phyloP scores from a whole-genome alignment of 441 rosid species.

The Corymbia calophylla region DNA sequence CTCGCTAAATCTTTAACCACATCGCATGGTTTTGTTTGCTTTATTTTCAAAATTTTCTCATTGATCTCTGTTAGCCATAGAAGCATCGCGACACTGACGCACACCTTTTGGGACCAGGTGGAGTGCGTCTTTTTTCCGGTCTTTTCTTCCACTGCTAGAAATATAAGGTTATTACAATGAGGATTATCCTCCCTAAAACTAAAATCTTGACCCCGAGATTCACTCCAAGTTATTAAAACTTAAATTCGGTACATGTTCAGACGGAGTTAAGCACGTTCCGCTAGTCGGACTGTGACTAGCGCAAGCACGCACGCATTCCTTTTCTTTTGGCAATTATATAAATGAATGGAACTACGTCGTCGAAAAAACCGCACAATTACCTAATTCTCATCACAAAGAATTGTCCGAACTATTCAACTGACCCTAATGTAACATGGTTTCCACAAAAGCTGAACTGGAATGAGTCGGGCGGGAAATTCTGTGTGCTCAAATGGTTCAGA shows the following conservation, averaged over 20 bases:
- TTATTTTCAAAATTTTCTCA: neutral
- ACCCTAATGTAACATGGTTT: neutral
- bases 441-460: neutral
- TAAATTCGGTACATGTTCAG: neutral
- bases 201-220: neutral
- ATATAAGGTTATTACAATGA: neutral
- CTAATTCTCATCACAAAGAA: neutral
- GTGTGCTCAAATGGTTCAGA: neutral
- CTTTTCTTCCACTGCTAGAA: neutral
- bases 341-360: neutral
- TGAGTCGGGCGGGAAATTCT: neutral
- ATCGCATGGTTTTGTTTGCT: neutral
- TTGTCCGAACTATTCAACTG: neutral
- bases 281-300: neutral
- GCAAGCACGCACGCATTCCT: neutral
- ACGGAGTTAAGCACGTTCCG: neutral
- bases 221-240: neutral
- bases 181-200: neutral
- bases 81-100: neutral
- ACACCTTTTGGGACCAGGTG: neutral
- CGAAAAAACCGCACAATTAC: neutral
- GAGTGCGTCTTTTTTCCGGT: neutral
- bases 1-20: neutral
- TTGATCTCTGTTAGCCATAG: neutral
- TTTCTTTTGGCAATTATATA: neutral